Evolutionary conservation across 768 basidiomycete species (phyloP).

Genomic region (Dioszegia aurantiaca): DNA sequence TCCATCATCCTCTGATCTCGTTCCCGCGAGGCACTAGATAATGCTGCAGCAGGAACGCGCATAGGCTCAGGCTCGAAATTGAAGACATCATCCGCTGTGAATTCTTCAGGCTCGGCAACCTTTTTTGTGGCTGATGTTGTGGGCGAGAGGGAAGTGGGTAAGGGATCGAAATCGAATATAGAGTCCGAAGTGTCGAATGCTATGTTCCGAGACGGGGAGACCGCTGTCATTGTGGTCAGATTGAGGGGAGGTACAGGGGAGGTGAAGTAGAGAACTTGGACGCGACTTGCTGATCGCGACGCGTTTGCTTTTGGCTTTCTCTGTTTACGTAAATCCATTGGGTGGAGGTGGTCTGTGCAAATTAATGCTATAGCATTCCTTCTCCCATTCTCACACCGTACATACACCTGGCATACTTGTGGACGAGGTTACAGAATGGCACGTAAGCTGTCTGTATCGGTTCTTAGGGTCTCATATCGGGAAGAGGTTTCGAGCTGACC

Average conservation of each 20-base stretch:
- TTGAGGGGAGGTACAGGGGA: neutral
- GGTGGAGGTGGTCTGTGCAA: neutral
- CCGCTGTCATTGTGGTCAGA: neutral
- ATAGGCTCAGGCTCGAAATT: neutral
- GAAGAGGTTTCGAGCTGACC: neutral
- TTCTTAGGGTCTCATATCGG: neutral
- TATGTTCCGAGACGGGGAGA: neutral
- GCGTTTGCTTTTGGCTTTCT: neutral
- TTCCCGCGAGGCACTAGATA: too few species aligned
- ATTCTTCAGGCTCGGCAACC: neutral
- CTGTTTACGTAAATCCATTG: neutral
- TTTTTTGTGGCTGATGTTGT: neutral
- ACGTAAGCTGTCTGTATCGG: conserved; percentile 7
- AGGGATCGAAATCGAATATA: conserved; percentile 7
- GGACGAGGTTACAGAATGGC: neutral
- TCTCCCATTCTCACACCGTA: neutral
- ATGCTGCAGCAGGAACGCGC: too few species aligned
- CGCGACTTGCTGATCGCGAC: neutral
- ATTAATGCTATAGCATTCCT: neutral
- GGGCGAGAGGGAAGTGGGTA: neutral
- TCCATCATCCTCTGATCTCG: neutral
- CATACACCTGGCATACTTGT: neutral
- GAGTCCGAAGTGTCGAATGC: neutral
- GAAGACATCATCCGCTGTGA: conserved; percentile 7
- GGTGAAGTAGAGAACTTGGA: conserved; percentile 4